These are phyloP conservation scores for Sporisorium reilianum DNA, from an alignment of 1,284 basidiomycete species.

Conservation along the genomic window DNA sequence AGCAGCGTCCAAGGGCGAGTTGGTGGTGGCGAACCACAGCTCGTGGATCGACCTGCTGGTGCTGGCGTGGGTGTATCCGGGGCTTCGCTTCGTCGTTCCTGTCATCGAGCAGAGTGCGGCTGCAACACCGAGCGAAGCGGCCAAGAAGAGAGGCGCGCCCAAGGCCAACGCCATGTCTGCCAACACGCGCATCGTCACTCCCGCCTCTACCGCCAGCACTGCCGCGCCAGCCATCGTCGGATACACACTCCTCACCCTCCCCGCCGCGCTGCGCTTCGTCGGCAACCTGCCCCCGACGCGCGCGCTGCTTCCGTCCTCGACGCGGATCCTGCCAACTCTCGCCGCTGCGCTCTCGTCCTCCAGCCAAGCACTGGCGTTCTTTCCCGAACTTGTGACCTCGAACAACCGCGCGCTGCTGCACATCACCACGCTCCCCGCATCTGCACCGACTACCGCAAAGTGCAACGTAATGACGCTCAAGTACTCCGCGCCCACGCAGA, in stretches of 20 bases:
- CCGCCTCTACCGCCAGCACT: constrained; percentile 14
- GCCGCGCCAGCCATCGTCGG: constrained; percentile 5
- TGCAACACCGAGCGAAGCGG: not conserved
- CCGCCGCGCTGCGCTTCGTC: constrained; percentile 4
- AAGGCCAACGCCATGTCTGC: constrained; percentile 48
- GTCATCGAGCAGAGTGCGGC: constrained; percentile 13
- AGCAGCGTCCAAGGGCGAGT: constrained; percentile 38
- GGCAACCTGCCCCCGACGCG: constrained; percentile 21
- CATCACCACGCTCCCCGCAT: constrained; percentile 13
- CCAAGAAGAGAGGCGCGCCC: constrained; percentile 33
- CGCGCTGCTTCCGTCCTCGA: not conserved
- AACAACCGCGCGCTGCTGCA: constrained; percentile 46
- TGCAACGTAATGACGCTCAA: constrained; percentile 19
- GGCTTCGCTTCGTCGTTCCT: constrained; percentile 22
- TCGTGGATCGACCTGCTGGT: constrained; percentile 63
- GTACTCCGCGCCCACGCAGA: constrained; percentile 21
- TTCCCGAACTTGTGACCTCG: constrained; percentile 58
- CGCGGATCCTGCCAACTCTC: constrained; percentile 9
- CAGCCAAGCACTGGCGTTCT: constrained; percentile 40
- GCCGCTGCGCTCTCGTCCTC: constrained; percentile 21
- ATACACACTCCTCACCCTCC: constrained; percentile 10
- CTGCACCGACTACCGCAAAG: not conserved
- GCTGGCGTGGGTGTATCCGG: constrained; percentile 52
- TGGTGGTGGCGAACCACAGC: constrained; percentile 64
- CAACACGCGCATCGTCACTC: constrained; percentile 30